A percentile compares a stretch with the other conserved stretches of the same genome.
Conservation (phyloP, 2,329 filamentous ascomycete genomes). For the Cadophora sp. region DNA sequence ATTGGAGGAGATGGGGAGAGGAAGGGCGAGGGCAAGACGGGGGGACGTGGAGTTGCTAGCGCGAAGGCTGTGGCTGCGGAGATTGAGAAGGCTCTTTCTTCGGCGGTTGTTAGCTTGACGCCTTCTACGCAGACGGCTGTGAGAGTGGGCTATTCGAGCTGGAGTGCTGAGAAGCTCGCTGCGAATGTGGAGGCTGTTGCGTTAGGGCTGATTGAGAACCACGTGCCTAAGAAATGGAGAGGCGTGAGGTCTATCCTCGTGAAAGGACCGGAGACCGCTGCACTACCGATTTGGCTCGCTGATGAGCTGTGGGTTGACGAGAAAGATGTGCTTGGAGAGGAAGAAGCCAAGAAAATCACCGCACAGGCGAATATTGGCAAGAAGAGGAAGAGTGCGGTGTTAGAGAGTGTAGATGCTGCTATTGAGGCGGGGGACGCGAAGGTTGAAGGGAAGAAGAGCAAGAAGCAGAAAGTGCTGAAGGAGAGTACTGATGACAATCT, state of each 20-base stretch:
- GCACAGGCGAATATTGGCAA: conserved; percentile 61
- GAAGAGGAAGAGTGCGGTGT: conserved; percentile 51
- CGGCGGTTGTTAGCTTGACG: conserved; percentile 81
- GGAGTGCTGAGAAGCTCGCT: conserved; percentile 76
- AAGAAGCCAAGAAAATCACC: conserved; percentile 51
- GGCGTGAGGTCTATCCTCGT: conserved; percentile 86
- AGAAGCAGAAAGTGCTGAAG: conserved; percentile 46
- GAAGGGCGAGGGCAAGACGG: conserved; percentile 50
- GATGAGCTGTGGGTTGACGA: conserved; percentile 89
- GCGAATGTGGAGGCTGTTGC: conserved; percentile 82
- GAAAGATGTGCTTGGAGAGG: conserved; percentile 71
- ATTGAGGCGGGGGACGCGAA: conserved; percentile 40
- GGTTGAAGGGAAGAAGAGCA: conserved; percentile 42
- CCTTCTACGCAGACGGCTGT: conserved; percentile 82
- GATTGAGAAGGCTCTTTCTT: conserved; percentile 76
- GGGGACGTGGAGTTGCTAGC: conserved; percentile 47
- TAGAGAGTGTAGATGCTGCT: conserved; percentile 44
- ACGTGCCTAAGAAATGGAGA: conserved; percentile 85
- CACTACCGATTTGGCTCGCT: conserved; percentile 93
- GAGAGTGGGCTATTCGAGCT: conserved; percentile 77
- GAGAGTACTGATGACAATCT: conserved; percentile 45
- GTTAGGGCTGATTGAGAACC: conserved; percentile 74
- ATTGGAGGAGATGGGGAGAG: conserved; percentile 53
- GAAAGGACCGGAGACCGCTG: conserved; percentile 87
- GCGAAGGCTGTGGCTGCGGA: conserved; percentile 73